phyloP scores from a whole-genome alignment of 495 filamentous ascomycete species.

The Thozetella sp. region DNA sequence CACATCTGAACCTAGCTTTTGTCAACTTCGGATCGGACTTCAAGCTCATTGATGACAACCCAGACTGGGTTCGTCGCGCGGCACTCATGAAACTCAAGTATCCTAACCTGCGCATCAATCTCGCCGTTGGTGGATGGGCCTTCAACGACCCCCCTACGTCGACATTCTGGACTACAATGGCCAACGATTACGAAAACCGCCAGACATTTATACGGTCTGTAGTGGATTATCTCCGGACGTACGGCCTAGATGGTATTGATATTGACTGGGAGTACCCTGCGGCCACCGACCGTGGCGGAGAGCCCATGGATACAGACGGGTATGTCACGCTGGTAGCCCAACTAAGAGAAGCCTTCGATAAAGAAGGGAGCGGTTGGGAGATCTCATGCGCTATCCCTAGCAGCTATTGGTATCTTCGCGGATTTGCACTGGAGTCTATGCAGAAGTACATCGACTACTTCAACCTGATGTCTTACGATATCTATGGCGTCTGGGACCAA shows the following conservation, averaged over 20 bases:
- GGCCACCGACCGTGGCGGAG: conserved; percentile 26
- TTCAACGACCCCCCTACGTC: conserved; percentile 29
- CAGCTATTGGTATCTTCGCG: conserved; percentile 1
- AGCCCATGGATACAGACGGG: conserved; percentile 18
- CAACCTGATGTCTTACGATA: conserved; percentile 4
- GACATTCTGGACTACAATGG: not conserved
- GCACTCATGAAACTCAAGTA: conserved; percentile 22
- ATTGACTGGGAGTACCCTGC: conserved; percentile 31
- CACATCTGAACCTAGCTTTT: conserved; percentile 15
- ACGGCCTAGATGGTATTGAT: conserved; percentile 23
- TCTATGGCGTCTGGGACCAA: conserved; percentile 7
- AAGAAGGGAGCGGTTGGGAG: not conserved
- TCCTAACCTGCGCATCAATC: conserved; percentile 22
- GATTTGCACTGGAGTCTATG: not conserved
- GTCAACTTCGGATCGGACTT: not conserved
- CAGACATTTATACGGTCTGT: not conserved
- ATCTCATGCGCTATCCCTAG: not conserved
- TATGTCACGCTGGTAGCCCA: conserved; percentile 22
- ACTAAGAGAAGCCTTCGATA: not conserved
- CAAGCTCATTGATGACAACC: not conserved
- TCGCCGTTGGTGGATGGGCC: conserved; percentile 40
- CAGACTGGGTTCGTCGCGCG: conserved; percentile 8
- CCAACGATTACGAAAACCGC: not conserved
- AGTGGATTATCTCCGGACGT: not conserved
- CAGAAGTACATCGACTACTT: conserved; percentile 6